Percentiles rank a stretch among this genome's conserved stretches.
Evolutionary conservation across 2,329 filamentous ascomycete genomes (phyloP).

Genomic region (Chaetothyriales sp.): DNA sequence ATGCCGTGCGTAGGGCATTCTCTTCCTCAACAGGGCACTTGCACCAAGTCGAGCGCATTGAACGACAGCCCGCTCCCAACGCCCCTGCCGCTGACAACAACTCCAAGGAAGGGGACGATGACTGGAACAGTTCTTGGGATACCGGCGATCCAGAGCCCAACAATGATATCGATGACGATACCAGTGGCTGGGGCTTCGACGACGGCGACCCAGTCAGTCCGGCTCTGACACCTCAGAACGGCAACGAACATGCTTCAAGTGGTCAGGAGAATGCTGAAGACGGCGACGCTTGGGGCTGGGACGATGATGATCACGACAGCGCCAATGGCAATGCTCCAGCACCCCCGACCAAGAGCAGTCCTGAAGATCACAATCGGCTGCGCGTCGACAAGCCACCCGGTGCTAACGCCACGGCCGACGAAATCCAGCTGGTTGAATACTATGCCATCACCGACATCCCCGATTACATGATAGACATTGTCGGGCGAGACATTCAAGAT

Average conservation of each 20-base stretch:
- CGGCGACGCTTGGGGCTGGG: conserved; percentile 79
- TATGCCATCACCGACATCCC: conserved; percentile 85
- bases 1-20: conserved; percentile 55
- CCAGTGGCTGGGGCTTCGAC: conserved; percentile 37
- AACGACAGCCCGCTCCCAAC: conserved; percentile 63
- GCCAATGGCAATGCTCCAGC: conserved; percentile 19
- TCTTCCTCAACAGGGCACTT: conserved; percentile 50
- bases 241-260: conserved; percentile 11
- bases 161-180: conserved; percentile 35
- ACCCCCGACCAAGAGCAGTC: not conserved
- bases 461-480: conserved; percentile 46
- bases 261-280: conserved; percentile 33
- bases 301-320: conserved; percentile 43
- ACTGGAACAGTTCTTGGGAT: conserved; percentile 71
- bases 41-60: conserved; percentile 63
- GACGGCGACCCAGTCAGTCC: conserved; percentile 22
- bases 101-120: conserved; percentile 31
- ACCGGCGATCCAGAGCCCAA: conserved; percentile 26
- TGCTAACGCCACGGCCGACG: conserved; percentile 20
- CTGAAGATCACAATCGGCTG: conserved; percentile 2
- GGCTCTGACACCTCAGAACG: conserved; percentile 1
- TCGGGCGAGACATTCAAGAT: conserved; percentile 29
- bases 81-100: conserved; percentile 40
- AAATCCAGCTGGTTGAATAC: conserved; percentile 66
- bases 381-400: conserved; percentile 1